phyloP scores from a whole-genome alignment of 2,329 filamentous ascomycete species.

The Cryphonectria radicalis region DNA sequence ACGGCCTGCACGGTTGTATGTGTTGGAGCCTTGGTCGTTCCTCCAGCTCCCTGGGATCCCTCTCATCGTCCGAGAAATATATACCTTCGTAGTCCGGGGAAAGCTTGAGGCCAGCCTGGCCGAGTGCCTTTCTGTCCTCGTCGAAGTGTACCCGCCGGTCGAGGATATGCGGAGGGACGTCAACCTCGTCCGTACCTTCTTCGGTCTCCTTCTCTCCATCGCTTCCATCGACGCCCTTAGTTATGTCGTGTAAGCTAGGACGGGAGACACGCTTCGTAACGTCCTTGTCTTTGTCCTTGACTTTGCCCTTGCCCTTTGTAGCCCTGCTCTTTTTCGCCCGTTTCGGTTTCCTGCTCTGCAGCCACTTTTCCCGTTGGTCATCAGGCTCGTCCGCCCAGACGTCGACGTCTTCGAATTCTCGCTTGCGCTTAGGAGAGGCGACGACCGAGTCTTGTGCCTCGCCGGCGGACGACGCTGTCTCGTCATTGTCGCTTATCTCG shows the following conservation, averaged over 20 bases:
- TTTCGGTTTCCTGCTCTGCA: conserved; percentile 51
- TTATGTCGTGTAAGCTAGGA: conserved; percentile 15
- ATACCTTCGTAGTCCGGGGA: conserved; percentile 79
- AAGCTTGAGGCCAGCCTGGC: conserved; percentile 71
- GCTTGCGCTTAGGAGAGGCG: conserved; percentile 19
- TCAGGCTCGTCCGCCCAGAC: conserved; percentile 57
- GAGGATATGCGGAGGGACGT: conserved; percentile 74
- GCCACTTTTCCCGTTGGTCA: conserved; percentile 63
- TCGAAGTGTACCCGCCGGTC: conserved; percentile 73
- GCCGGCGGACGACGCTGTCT: conserved; percentile 30
- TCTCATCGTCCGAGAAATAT: conserved; percentile 71
- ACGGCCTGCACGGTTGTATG: conserved; percentile 68
- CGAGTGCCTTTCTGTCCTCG: conserved; percentile 58
- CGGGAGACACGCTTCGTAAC: background rate
- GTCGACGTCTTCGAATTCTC: conserved; percentile 19
- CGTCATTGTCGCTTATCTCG: conserved; percentile 30
- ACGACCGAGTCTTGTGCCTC: background rate
- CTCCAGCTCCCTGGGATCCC: conserved; percentile 54
- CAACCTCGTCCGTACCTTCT: conserved; percentile 41
- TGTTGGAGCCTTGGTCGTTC: conserved; percentile 67
- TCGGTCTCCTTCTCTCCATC: conserved; percentile 29
- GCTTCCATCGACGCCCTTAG: conserved; percentile 5
- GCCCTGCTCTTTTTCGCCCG: conserved; percentile 54
- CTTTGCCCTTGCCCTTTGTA: conserved; percentile 37
- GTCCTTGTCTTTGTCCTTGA: conserved; percentile 29